Evolutionary conservation across 2,329 filamentous ascomycete species (phyloP).

Genomic region (Aspergillus fumigatiaffinis): DNA sequence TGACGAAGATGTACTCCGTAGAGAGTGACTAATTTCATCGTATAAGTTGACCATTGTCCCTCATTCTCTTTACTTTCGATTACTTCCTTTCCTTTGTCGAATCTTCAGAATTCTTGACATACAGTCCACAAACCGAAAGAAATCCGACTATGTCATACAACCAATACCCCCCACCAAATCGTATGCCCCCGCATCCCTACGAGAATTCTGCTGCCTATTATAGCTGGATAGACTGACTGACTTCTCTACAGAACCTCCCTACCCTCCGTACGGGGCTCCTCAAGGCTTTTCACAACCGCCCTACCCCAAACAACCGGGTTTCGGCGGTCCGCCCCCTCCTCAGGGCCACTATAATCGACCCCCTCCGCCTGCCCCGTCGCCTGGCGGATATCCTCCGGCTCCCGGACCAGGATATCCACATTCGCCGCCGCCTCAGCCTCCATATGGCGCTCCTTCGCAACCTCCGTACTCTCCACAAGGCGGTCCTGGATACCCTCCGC

Average conservation of each 20-base stretch:
- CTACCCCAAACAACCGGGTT: conserved; percentile 19
- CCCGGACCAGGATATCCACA: conserved; percentile 14
- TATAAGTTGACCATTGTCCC: neutral
- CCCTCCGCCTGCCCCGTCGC: conserved; percentile 28
- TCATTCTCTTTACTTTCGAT: neutral
- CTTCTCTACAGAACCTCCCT: conserved; percentile 19
- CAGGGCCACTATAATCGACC: conserved; percentile 24
- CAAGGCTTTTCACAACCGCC: conserved; percentile 23
- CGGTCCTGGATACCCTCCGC: conserved; percentile 23
- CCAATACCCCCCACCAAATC: conserved; percentile 4
- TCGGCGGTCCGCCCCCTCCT: conserved; percentile 17
- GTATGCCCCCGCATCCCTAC: neutral
- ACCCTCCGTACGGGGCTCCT: conserved; percentile 25
- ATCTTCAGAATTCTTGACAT: neutral
- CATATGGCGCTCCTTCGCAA: conserved; percentile 11
- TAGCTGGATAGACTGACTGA: neutral
- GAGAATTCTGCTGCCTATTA: neutral
- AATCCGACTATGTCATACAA: conserved; percentile 5
- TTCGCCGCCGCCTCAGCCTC: conserved; percentile 14
- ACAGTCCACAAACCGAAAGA: neutral
- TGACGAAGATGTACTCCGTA: neutral
- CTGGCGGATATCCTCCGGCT: conserved; percentile 24
- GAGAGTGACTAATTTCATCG: neutral
- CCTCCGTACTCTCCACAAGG: conserved; percentile 12
- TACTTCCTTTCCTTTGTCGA: neutral